Evolutionary conservation across 106 monocot species (phyloP), one percentile per base, ranked within the genome.

Genomic region (Acorus calamus): DNA sequence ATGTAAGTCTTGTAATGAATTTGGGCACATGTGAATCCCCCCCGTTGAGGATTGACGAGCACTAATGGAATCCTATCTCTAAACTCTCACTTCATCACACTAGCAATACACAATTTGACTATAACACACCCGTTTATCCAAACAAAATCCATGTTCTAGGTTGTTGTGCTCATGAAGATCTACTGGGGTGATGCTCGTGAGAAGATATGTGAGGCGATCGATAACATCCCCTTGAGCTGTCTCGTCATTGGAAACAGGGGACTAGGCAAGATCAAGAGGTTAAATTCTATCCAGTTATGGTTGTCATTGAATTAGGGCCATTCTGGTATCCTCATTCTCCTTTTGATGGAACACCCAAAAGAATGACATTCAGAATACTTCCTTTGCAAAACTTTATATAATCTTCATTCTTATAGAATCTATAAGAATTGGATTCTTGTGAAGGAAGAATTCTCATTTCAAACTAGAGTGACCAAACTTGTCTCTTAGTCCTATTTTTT

Each of bases 131-230:
- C 28, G 1, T 28, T 28, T 28, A 28, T 0, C 28, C 28, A 28
- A 28, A 28, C 28, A 28, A 28, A 28, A 28, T 28, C 8, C 61
- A 44, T 14, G n/a, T 53, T 73, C 61, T 76, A 96, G 90, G 65
- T 87, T 13, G 59, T 83, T 6, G 57, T 90, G 10, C 57, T 87
- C 11, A 64, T 90, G 78, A 96, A 96, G 73, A 73, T 90, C 52
- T 85, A 80, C 57, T 96, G 80, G 73, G 94, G 90, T 66, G 90
- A 90, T 66, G 46, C 94, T 0, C 84, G 90, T 49, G 94, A 96
- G 71, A 96, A 90, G 78, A 48, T 96, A 47, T 78, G 75, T 49
- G 84, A 87, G 71, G 94, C 87, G 43, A 79, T 87, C 56, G 78
- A 84, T 43, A 64, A 59, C 51, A 78, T 87, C 55, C 90, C 89